Conservation (phyloP, 1,284 basidiomycete genomes). For the Tetrapyrgos nigripes region DNA sequence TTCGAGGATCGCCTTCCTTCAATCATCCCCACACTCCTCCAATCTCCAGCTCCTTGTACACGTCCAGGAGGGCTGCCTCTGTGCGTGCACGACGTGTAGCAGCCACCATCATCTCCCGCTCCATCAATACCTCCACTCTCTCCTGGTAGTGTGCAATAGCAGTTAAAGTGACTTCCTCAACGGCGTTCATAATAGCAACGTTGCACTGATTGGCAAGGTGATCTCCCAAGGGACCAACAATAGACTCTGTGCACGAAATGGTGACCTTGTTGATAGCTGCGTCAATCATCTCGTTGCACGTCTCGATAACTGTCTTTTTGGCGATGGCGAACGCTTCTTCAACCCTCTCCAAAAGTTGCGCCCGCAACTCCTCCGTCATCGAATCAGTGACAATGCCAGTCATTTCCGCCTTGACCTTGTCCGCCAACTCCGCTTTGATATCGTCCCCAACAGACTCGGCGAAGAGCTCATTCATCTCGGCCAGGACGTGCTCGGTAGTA, state of each 20-base stretch:
- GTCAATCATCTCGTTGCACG: conserved; percentile 3
- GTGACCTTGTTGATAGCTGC: conserved; percentile 5
- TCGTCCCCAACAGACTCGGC: not conserved
- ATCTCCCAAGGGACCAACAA: conserved; percentile 4
- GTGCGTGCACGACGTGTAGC: conserved; percentile 2
- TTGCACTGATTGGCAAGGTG: not conserved
- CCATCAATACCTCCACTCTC: conserved; percentile 12
- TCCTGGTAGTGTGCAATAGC: conserved; percentile 14
- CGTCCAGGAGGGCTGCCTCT: not conserved
- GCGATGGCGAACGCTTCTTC: conserved; percentile 3
- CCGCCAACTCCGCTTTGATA: not conserved
- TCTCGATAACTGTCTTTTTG: not conserved
- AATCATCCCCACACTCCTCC: too few relatives aligned
- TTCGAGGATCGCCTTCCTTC: too few relatives aligned
- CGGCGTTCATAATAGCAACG: not conserved
- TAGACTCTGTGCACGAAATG: not conserved
- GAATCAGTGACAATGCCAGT: not conserved
- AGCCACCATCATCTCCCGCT: conserved; percentile 7
- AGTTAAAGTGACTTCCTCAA: conserved; percentile 1
- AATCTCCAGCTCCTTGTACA: too few relatives aligned
- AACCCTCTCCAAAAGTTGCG: not conserved
- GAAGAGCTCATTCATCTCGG: conserved; percentile 5
- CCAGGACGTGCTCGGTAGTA: not conserved
- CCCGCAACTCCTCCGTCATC: not conserved
- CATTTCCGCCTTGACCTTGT: conserved; percentile 3